These are phyloP conservation scores for Xanthoconium separans DNA, from an alignment of 1,284 basidiomycete species.

Conservation along the genomic window DNA sequence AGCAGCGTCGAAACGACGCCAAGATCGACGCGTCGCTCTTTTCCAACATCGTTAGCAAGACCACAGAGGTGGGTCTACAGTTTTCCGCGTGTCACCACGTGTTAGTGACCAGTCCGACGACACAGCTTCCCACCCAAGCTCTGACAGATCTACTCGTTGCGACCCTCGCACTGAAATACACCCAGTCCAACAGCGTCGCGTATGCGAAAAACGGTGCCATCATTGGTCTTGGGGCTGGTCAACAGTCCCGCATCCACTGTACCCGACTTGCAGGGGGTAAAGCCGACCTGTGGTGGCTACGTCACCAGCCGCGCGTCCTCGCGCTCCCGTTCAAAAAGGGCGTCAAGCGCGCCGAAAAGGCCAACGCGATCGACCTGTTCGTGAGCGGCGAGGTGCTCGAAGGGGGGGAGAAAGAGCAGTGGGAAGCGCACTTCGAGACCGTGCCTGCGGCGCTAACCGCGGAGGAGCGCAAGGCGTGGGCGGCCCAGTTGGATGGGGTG, in stretches of 20 bases:
- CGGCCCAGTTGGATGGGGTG: conserved; percentile 75
- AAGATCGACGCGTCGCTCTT: conserved; percentile 87
- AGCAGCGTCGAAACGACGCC: conserved; percentile 90
- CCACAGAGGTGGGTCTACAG: conserved; percentile 62
- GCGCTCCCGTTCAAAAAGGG: conserved; percentile 95
- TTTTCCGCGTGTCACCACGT: neutral
- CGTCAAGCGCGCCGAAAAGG: conserved; percentile 96
- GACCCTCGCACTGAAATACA: conserved; percentile 97
- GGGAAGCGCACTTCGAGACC: conserved; percentile 87
- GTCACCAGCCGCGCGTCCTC: conserved; percentile 93
- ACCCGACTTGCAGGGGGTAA: conserved; percentile 96
- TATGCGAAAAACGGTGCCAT: conserved; percentile 94
- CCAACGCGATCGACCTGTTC: conserved; percentile 97
- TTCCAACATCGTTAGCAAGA: conserved; percentile 85
- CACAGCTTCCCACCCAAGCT: conserved; percentile 70
- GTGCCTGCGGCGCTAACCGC: conserved; percentile 68
- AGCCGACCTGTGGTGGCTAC: conserved; percentile 99
- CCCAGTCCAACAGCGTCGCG: conserved; percentile 98
- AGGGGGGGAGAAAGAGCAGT: conserved; percentile 85
- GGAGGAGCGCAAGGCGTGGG: conserved; percentile 77
- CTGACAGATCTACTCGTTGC: conserved; percentile 90
- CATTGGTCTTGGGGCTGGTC: conserved; percentile 95
- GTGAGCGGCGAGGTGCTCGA: conserved; percentile 90
- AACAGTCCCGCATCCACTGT: conserved; percentile 99
- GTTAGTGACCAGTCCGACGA: neutral